These are phyloP conservation scores for Pythium coloratum DNA, from an alignment of 352 stramenopile genomes.

Conservation along the genomic window DNA sequence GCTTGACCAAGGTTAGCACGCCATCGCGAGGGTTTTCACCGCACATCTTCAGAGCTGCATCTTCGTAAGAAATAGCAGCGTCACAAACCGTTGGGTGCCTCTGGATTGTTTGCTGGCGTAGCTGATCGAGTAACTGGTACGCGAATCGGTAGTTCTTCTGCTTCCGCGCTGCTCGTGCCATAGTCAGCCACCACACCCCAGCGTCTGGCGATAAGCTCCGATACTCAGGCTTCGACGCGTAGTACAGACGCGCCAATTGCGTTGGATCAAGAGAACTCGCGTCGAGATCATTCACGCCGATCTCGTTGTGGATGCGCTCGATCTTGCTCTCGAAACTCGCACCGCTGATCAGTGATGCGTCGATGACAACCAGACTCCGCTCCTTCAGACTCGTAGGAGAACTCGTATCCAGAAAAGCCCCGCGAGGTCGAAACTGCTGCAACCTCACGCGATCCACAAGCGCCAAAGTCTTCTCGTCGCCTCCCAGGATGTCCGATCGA, in stretches of 20 bases:
- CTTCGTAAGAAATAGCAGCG: conserved; percentile 42
- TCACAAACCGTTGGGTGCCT: background rate
- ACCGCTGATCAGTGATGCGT: conserved; percentile 7
- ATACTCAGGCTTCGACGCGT: background rate
- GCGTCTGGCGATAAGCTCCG: background rate
- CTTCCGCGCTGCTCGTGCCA: conserved; percentile 18
- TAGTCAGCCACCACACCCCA: conserved; percentile 9
- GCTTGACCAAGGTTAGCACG: conserved; percentile 29
- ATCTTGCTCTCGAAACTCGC: background rate
- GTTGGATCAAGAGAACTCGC: conserved; percentile 8
- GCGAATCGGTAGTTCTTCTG: conserved; percentile 23
- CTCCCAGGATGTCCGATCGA: background rate
- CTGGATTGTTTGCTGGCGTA: background rate
- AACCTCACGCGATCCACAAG: conserved; percentile 5
- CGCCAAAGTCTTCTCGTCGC: background rate
- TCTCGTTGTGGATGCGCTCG: background rate
- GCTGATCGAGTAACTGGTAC: conserved; percentile 7
- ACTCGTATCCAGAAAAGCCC: conserved; percentile 6
- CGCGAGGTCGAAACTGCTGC: conserved; percentile 11
- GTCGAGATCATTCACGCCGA: background rate
- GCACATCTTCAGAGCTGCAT: conserved; percentile 29
- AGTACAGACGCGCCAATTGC: conserved; percentile 11
- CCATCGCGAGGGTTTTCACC: conserved; percentile 72
- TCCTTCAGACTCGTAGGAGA: conserved; percentile 3
- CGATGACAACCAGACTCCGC: conserved; percentile 6